Percentiles rank a stretch among this genome's conserved stretches.
Evolutionary conservation across 106 monocot species (phyloP).

Genomic region (Triglochin maritima): DNA sequence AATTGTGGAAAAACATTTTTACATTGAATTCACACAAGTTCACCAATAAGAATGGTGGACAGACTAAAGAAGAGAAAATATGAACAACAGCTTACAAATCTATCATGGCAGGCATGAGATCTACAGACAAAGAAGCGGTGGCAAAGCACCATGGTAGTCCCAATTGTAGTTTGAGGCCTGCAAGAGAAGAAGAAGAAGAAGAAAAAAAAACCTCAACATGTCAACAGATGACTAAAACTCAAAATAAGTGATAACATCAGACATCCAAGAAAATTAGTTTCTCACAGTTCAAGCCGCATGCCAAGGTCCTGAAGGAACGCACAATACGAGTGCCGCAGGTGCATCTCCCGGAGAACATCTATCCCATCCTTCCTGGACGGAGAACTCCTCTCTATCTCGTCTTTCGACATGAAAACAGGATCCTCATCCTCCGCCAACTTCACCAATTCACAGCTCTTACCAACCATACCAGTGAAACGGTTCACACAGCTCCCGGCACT

Average conservation of each 20-base stretch:
- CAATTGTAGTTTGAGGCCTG: slow-evolving; percentile 88
- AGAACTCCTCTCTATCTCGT: slow-evolving; percentile 79
- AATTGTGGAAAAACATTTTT: too few species aligned
- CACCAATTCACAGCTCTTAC: neutral
- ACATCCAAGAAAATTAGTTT: neutral
- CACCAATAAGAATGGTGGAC: neutral
- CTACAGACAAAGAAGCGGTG: slow-evolving; percentile 81
- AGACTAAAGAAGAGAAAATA: neutral
- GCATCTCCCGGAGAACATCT: slow-evolving; percentile 43
- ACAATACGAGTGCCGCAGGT: slow-evolving; percentile 71
- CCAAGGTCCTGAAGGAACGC: slow-evolving; percentile 66
- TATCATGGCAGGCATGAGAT: slow-evolving; percentile 90
- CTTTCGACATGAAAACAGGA: slow-evolving; percentile 51
- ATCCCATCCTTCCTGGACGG: slow-evolving; percentile 93
- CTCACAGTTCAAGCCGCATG: slow-evolving; percentile 58
- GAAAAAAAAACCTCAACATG: too few species aligned
- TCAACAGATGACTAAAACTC: too few species aligned
- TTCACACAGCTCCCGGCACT: too few species aligned
- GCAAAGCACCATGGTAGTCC: slow-evolving; percentile 75
- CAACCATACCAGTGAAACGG: neutral
- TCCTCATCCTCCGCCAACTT: slow-evolving; percentile 8
- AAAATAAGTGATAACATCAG: too few species aligned
- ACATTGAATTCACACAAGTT: neutral
- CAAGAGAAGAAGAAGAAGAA: too few species aligned
- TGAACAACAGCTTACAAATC: slow-evolving; percentile 56